phyloP scores from a whole-genome alignment of 805 yeast genomes.

The Monosporozyma solicola region DNA sequence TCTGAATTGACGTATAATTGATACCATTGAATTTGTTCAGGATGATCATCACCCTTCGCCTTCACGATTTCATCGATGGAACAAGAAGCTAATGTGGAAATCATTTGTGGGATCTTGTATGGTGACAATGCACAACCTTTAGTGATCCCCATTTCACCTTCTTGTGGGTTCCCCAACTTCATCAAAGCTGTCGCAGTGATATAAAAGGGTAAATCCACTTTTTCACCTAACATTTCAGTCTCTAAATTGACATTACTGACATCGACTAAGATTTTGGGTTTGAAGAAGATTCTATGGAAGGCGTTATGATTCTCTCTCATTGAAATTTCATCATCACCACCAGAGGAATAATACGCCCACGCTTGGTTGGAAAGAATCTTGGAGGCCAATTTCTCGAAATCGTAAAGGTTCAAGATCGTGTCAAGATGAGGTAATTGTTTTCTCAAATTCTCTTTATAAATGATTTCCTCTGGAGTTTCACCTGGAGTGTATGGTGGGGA shows the following conservation, averaged over 20 bases:
- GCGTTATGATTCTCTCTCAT: slow-evolving; percentile 86
- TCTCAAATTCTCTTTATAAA: slow-evolving; percentile 19
- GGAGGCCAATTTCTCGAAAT: slow-evolving; percentile 81
- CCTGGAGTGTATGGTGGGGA: slow-evolving; percentile 29
- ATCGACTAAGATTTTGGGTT: slow-evolving; percentile 75
- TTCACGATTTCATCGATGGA: slow-evolving; percentile 78
- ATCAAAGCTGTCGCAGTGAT: slow-evolving; percentile 90
- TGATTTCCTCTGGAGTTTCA: slow-evolving; percentile 26
- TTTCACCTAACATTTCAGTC: slow-evolving; percentile 68
- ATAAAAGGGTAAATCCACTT: slow-evolving; percentile 70
- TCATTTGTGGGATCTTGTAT: slow-evolving; percentile 65
- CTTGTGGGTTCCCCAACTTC: slow-evolving; percentile 74
- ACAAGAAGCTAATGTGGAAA: slow-evolving; percentile 84
- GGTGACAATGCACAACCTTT: slow-evolving; percentile 67
- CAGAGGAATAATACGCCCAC: slow-evolving; percentile 90
- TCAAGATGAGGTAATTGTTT: slow-evolving; percentile 58
- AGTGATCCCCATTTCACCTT: slow-evolving; percentile 83
- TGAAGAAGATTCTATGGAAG: slow-evolving; percentile 78
- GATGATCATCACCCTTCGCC: slow-evolving; percentile 45
- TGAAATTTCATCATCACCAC: slow-evolving; percentile 87
- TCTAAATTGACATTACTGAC: slow-evolving; percentile 63
- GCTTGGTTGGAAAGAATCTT: slow-evolving; percentile 68
- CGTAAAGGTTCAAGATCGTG: slow-evolving; percentile 67
- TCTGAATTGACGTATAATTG: slow-evolving; percentile 80
- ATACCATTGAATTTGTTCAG: slow-evolving; percentile 70